Evolutionary conservation across 2,329 filamentous ascomycete species (phyloP).

Genomic region (Alternaria triticina): DNA sequence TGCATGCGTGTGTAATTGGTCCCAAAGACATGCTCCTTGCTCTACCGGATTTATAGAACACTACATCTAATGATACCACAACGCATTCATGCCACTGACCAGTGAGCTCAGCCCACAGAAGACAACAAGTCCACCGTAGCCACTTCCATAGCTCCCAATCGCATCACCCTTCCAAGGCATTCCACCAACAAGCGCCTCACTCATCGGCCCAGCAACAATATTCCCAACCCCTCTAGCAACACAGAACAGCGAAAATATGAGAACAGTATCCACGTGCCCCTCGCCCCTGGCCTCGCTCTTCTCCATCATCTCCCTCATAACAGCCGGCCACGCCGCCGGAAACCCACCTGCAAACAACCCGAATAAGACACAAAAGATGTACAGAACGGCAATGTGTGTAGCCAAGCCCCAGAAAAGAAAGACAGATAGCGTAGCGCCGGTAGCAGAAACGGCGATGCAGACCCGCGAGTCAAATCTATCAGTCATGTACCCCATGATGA

Average conservation of each 20-base stretch:
- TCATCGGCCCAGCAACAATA: neutral
- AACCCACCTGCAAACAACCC: constrained; percentile 41
- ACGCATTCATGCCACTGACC: neutral
- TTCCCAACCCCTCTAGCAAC: neutral
- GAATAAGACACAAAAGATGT: constrained; percentile 40
- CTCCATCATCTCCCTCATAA: constrained; percentile 18
- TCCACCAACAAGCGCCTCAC: neutral
- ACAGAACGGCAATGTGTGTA: constrained; percentile 41
- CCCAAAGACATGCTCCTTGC: neutral
- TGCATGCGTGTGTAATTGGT: neutral
- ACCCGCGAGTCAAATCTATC: constrained; percentile 45
- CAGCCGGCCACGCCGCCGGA: constrained; percentile 27
- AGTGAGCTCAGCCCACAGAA: neutral
- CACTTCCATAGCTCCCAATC: neutral
- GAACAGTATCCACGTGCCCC: neutral
- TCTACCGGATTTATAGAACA: neutral
- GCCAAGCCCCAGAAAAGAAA: constrained; percentile 58
- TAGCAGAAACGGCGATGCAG: constrained; percentile 50
- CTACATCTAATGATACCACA: neutral
- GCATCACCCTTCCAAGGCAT: neutral
- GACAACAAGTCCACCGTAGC: neutral
- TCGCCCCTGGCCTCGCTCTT: neutral
- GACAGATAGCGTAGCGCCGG: constrained; percentile 49
- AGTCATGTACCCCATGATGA: neutral
- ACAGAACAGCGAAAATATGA: neutral